A percentile compares a stretch with the other conserved stretches of the same genome.
Conservation (phyloP, 139 green algal genomes). For the Coelastrella sp. region DNA sequence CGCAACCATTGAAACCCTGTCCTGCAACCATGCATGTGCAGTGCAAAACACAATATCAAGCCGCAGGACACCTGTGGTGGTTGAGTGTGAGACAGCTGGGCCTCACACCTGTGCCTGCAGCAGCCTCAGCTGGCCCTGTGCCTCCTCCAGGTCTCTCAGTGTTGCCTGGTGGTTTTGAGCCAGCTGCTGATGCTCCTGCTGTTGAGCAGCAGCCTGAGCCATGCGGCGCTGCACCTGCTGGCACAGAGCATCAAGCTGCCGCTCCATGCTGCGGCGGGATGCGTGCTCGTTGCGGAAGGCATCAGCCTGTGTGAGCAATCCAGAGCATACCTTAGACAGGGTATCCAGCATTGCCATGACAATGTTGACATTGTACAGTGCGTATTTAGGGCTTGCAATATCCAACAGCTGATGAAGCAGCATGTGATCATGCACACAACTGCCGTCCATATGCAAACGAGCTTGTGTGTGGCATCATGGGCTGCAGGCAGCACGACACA, state of each 20-base stretch:
- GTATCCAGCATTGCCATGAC: neutral
- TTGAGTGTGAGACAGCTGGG: neutral
- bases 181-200: constrained; percentile 23
- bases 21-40: neutral
- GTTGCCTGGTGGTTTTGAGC: constrained; percentile 11
- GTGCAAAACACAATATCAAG: neutral
- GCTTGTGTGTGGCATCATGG: neutral
- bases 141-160: constrained; percentile 25
- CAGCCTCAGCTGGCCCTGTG: neutral
- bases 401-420: no score
- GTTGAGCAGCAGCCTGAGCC: neutral
- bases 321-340: neutral
- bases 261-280: constrained; percentile 13
- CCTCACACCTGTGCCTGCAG: constrained; percentile 25
- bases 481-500: neutral
- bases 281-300: constrained; percentile 35
- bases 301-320: constrained; percentile 28
- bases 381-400: no score
- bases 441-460: no score
- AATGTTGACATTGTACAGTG: no score
- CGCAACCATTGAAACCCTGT: neutral
- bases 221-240: constrained; percentile 35
- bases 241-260: constrained; percentile 35
- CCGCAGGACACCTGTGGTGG: no score
- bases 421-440: neutral